These are phyloP conservation scores for Phialophora expanda DNA, from an alignment of 2,329 filamentous ascomycete genomes.

Conservation along the genomic window DNA sequence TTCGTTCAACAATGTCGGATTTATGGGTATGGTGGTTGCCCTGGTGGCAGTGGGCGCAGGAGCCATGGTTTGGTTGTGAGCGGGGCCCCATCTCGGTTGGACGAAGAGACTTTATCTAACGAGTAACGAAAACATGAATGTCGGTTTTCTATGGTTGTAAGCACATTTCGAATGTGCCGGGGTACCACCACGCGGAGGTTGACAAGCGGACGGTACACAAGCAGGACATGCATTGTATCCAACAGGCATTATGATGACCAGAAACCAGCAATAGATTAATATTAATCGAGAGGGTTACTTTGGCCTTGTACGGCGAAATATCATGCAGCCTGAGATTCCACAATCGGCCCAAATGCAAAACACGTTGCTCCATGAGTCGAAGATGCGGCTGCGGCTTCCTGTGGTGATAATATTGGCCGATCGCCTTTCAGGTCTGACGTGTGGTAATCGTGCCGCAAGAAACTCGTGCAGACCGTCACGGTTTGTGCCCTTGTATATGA, in stretches of 20 bases:
- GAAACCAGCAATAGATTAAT: constrained; percentile 10
- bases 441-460: not conserved
- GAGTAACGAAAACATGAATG: constrained; percentile 26
- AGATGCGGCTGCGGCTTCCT: no score
- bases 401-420: no score
- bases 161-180: constrained; percentile 14
- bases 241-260: constrained; percentile 5
- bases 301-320: not conserved
- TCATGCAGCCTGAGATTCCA: not conserved
- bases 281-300: not conserved
- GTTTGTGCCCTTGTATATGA: not conserved
- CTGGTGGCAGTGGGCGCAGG: constrained; percentile 35
- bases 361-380: no score
- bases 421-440: not conserved
- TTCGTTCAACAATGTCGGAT: constrained; percentile 16
- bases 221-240: constrained; percentile 4
- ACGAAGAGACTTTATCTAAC: constrained; percentile 11
- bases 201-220: constrained; percentile 11
- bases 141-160: constrained; percentile 9
- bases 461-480: no score
- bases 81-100: not conserved
- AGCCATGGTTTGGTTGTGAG: constrained; percentile 33
- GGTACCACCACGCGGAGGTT: not conserved
- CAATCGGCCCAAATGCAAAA: no score
- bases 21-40: constrained; percentile 28